Evolutionary conservation across 345 rosid species (phyloP).

Genomic region (Leavenworthia alabamica): DNA sequence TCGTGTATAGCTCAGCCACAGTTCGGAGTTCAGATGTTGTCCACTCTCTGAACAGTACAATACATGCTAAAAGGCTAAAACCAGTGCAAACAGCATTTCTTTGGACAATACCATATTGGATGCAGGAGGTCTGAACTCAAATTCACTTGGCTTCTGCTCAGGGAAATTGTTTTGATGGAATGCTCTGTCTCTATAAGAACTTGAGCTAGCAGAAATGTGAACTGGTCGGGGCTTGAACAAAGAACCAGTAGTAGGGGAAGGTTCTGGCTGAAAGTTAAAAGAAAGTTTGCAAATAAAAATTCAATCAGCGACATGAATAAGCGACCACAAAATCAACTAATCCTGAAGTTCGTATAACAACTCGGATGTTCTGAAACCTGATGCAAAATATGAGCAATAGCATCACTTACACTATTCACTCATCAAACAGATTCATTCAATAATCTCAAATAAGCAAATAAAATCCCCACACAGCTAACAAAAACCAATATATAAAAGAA

Average conservation of each 20-base stretch:
- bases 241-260: conserved; percentile 95
- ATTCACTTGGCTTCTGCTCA: conserved; percentile 47
- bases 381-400: neutral
- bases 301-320: conserved; percentile 4
- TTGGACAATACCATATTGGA: conserved; percentile 61
- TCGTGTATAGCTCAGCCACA: neutral
- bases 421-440: conserved; percentile 38
- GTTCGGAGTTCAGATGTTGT: neutral
- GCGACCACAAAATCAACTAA: neutral
- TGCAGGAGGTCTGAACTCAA: conserved; percentile 68
- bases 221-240: conserved; percentile 45
- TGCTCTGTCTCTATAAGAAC: conserved; percentile 34
- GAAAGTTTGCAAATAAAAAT: conserved; percentile 1
- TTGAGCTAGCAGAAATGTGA: conserved; percentile 28
- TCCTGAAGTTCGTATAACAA: neutral
- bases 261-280: conserved; percentile 64
- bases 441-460: conserved; percentile 28
- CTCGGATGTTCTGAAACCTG: neutral
- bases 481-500: conserved; percentile 15
- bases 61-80: neutral
- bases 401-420: conserved; percentile 4
- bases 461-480: conserved; percentile 13
- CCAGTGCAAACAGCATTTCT: neutral
- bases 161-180: conserved; percentile 39
- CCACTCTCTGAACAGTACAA: neutral